Percentiles rank a stretch among this genome's conserved stretches.
Conservation (phyloP, 2,329 filamentous ascomycete species). For the Aspergillus aculeatus region DNA sequence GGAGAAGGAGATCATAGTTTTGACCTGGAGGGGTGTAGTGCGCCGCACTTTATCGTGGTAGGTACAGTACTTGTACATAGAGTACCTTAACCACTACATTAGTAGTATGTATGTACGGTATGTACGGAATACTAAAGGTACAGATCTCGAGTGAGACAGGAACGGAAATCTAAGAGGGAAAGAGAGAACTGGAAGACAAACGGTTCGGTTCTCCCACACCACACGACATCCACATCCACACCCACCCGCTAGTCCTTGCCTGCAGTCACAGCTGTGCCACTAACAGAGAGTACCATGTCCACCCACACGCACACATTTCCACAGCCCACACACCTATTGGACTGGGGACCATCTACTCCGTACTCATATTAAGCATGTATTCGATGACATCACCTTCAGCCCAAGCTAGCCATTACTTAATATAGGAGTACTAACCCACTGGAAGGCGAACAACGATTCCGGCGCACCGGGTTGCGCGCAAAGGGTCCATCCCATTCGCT, state of each 20-base stretch:
- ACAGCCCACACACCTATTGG: too few relatives aligned
- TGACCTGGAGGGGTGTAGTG: background rate
- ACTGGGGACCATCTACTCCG: too few relatives aligned
- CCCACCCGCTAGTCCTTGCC: background rate
- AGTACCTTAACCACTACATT: too few relatives aligned
- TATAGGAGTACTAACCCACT: background rate
- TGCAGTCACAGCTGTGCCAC: too few relatives aligned
- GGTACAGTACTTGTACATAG: background rate
- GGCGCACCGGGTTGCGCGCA: background rate
- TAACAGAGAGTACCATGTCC: too few relatives aligned
- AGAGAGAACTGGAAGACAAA: background rate
- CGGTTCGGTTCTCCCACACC: background rate
- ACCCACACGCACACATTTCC: too few relatives aligned
- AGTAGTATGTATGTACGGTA: too few relatives aligned
- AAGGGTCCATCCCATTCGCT: background rate
- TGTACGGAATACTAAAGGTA: background rate
- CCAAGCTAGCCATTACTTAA: background rate
- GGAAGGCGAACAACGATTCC: background rate
- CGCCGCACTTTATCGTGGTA: background rate
- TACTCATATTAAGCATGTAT: too few relatives aligned
- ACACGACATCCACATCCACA: background rate
- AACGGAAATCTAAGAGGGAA: background rate
- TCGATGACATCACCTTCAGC: background rate
- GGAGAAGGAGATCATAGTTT: background rate
- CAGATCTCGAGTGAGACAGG: background rate